A percentile compares a stretch with the other conserved stretches of the same genome.
Conservation (phyloP, 2,329 filamentous ascomycete genomes). For the Pseudogymnoascus sp. region DNA sequence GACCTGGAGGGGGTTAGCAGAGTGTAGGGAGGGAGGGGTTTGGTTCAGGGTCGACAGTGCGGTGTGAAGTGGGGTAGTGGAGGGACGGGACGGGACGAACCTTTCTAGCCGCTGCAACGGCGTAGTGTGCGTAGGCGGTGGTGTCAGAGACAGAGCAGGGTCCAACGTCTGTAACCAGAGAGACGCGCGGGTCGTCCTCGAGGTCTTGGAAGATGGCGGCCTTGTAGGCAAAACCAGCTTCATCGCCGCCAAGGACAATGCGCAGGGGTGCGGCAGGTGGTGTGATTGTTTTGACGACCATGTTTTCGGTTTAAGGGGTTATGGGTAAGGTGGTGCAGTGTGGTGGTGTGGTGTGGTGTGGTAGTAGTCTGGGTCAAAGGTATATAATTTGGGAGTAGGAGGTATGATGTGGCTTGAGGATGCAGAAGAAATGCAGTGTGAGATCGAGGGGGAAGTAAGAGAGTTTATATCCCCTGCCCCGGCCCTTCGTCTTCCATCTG, state of each 20-base stretch:
- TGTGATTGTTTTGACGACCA: background rate
- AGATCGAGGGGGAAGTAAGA: background rate
- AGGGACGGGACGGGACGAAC: background rate
- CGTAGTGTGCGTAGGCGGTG: conserved; percentile 73
- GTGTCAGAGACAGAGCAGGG: conserved; percentile 57
- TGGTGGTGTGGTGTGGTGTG: background rate
- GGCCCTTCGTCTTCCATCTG: background rate
- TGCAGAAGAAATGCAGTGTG: background rate
- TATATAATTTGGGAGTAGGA: background rate
- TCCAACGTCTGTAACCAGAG: conserved; percentile 65
- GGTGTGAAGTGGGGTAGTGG: background rate
- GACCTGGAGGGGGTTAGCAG: conserved; percentile 37
- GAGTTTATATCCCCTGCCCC: background rate
- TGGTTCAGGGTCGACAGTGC: conserved; percentile 12
- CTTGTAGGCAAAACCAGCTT: conserved; percentile 64
- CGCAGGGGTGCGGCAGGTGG: conserved; percentile 32
- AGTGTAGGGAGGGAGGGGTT: background rate
- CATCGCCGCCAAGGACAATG: conserved; percentile 55
- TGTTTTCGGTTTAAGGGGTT: background rate
- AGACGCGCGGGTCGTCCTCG: conserved; percentile 56
- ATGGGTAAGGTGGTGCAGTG: background rate
- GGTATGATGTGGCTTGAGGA: background rate
- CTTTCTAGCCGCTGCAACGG: conserved; percentile 55
- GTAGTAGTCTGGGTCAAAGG: background rate
- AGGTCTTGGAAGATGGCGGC: conserved; percentile 67